phyloP scores from a whole-genome alignment of 2,329 filamentous ascomycete species.

The Penicillium sp. region DNA sequence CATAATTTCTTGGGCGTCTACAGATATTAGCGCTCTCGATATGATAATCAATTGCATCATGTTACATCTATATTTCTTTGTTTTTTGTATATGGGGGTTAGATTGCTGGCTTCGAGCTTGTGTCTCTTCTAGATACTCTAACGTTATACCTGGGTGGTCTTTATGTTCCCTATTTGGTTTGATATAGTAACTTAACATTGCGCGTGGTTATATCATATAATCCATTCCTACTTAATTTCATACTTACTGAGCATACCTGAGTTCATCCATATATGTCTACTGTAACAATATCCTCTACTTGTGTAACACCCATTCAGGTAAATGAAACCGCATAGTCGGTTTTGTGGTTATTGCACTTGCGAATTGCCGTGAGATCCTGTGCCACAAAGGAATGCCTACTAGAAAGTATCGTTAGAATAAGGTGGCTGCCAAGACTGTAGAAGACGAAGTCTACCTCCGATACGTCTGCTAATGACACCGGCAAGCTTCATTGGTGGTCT shows the following conservation, averaged over 20 bases:
- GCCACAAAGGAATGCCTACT: too few relatives aligned
- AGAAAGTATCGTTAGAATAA: too few relatives aligned
- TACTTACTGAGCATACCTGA: too few relatives aligned
- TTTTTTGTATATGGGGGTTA: background rate
- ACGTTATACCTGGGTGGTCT: conserved; percentile 11
- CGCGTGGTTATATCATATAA: background rate
- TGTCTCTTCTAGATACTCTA: conserved; percentile 20
- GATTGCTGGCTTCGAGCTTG: background rate
- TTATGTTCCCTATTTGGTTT: background rate
- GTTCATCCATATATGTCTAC: too few relatives aligned
- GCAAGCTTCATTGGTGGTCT: background rate
- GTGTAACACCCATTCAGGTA: too few relatives aligned
- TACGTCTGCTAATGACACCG: background rate
- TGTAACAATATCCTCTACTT: too few relatives aligned
- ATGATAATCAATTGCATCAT: conserved; percentile 12
- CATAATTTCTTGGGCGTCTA: conserved; percentile 6
- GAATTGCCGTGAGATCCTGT: too few relatives aligned
- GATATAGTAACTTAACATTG: conserved; percentile 1
- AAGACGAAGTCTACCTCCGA: background rate
- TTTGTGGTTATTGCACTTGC: too few relatives aligned
- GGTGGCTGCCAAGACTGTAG: too few relatives aligned
- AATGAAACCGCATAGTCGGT: too few relatives aligned
- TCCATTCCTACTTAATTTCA: too few relatives aligned
- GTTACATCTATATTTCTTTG: background rate
- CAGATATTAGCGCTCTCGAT: background rate